Base-by-base conservation (phyloP, 75 land plant species). In the Azolla pinnata region DNA sequence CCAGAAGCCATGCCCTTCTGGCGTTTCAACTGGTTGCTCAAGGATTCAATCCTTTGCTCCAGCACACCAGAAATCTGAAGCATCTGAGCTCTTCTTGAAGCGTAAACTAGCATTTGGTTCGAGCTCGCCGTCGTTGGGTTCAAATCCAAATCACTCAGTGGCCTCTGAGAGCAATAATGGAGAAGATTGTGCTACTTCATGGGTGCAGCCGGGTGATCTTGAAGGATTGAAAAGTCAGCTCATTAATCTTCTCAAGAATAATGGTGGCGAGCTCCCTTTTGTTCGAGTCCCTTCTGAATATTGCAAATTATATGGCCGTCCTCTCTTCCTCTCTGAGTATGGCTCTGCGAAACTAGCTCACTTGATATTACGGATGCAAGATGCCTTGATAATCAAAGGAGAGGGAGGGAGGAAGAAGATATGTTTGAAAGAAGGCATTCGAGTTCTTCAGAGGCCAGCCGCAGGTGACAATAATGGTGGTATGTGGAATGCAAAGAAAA, bases 121-220 rank as follows among this genome's bases (percentile, higher is more conserved):
- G n/a, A n/a, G n/a, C n/a, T n/a, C n/a, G n/a, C n/a, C n/a, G n/a
- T n/a, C n/a, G n/a, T n/a, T n/a, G n/a, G n/a, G n/a, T n/a, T n/a
- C n/a, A n/a, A n/a, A n/a, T n/a, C n/a, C n/a, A n/a, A n/a, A n/a
- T n/a, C n/a, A n/a, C n/a, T n/a, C n/a, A n/a, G n/a, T n/a, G n/a
- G n/a, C n/a, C n/a, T n/a, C n/a, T n/a, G n/a, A n/a, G n/a, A n/a
- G n/a, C n/a, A n/a, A n/a, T n/a, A n/a, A n/a, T n/a, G n/a, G n/a
- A n/a, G n/a, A 17, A 17, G 17, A 10, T 42, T 17, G 10, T 17
- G 44, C 44, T 17, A 42, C 44, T 17, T 35, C 44, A 38, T 81
- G 79, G 75, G 80, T 66, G 0, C 86, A 81, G 54, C 95, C 97
- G 18, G 96, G 98, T 5, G 98, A 91, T 55, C 17, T 92, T 26